Evolutionary conservation across 345 rosid genomes (phyloP), one percentile per base, ranked within the genome.

Genomic region (Brassica incana): DNA sequence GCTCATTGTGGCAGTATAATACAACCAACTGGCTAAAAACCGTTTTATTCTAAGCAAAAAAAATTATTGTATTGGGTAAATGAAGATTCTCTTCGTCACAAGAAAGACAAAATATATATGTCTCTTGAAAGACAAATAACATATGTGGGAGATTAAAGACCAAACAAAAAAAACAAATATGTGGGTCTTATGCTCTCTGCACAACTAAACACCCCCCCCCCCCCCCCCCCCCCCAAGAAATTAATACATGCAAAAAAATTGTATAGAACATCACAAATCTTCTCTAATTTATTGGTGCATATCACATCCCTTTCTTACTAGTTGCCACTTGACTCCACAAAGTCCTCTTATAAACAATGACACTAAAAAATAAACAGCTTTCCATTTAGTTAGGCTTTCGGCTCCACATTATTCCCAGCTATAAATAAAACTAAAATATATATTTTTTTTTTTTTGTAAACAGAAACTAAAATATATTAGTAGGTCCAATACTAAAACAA

Each of bases 301-400:
- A 27, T 8, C 64, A 7, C 75, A 48, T 77, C 70, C 65, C 27
- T 61, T 33, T 77, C 54, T 70, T 50, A 38, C 29, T 36, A 48
- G 69, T 61, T 59, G 61, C 48, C 64, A 77, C 63, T 9, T 69
- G 70, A 10, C 69, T 68, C 18, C 80, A 77, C 80, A 18, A 40
- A 61, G 2, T 30, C 62, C 38, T 59, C 18, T 59, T 67, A 25
- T 27, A 20, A 20, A 20, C 15, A 25, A 48, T 48, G 52, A 45
- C 52, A 45, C 52, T 11, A 45, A 15, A 45, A 48, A 45, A 4
- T 48, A 4, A 48, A 12, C 14, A 48, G 54, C 54, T 48, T 43
- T n/a, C n/a, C n/a, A n/a, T n/a, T n/a, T n/a, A n/a, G n/a, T n/a
- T n/a, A n/a, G n/a, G n/a, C n/a, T n/a, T n/a, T n/a, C n/a, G n/a